A percentile compares a stretch with the other conserved stretches of the same genome.
Conservation (phyloP, 2,329 filamentous ascomycete species). For the Botryotinia calthae region DNA sequence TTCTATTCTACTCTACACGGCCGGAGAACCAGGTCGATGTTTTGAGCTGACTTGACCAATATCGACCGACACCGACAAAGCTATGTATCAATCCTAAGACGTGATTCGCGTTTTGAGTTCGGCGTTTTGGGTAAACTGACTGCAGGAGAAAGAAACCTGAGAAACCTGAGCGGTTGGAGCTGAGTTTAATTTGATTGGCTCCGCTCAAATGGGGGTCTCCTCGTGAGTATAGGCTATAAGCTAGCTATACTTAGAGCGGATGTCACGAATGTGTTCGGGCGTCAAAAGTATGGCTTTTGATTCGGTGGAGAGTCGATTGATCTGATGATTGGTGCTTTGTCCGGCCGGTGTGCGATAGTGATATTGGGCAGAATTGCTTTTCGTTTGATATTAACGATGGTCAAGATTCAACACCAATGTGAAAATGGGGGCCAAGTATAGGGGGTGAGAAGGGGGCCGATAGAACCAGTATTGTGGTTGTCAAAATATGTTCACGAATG, state of each 20-base stretch:
- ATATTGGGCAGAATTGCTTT: constrained; percentile 13
- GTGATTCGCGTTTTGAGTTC: constrained; percentile 34
- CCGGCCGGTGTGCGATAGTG: neutral
- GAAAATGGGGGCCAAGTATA: constrained; percentile 17
- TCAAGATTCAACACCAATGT: neutral
- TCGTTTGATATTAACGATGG: neutral
- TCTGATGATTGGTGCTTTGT: constrained; percentile 15
- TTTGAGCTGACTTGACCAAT: neutral
- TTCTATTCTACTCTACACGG: neutral
- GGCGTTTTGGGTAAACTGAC: constrained; percentile 23
- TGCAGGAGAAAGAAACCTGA: constrained; percentile 26
- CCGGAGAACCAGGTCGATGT: neutral
- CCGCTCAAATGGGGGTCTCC: constrained; percentile 1
- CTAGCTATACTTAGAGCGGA: constrained; percentile 31
- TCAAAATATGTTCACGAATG: neutral
- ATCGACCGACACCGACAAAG: neutral
- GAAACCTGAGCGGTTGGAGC: constrained; percentile 27
- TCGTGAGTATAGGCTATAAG: constrained; percentile 25
- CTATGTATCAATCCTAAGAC: constrained; percentile 11
- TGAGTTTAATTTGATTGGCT: constrained; percentile 26
- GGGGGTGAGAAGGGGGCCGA: neutral
- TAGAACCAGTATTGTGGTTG: neutral
- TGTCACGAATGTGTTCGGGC: constrained; percentile 25
- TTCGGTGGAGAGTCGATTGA: constrained; percentile 8
- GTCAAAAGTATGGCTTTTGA: constrained; percentile 18